Evolutionary conservation across 2,329 filamentous ascomycete species (phyloP).

Genomic region (Dothiorella sarmentorum): DNA sequence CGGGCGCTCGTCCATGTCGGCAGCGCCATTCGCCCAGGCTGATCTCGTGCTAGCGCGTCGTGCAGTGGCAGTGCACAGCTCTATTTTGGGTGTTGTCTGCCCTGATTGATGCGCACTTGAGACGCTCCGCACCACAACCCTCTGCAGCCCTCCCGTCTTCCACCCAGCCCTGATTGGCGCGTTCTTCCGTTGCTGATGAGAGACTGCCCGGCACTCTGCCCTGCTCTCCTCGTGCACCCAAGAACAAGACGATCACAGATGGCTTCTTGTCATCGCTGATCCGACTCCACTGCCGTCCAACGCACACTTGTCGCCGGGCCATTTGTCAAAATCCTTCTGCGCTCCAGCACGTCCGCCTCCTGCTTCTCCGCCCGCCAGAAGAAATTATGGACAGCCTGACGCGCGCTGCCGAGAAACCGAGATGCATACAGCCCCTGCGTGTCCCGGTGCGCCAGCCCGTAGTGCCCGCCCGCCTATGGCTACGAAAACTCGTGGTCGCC

Average conservation of each 20-base stretch:
- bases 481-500: neutral
- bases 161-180: conserved; percentile 3
- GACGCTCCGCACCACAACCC: neutral
- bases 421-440: conserved; percentile 1
- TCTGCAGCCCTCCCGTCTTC: conserved; percentile 3
- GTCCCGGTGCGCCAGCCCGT: too few species aligned
- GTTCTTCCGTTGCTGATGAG: neutral
- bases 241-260: neutral
- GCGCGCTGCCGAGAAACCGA: conserved; percentile 5
- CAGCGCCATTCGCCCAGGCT: conserved; percentile 8
- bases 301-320: neutral
- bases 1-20: neutral
- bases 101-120: conserved; percentile 14
- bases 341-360: neutral
- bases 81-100: conserved; percentile 11
- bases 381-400: conserved; percentile 15
- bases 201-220: neutral
- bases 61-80: conserved; percentile 13
- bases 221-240: neutral
- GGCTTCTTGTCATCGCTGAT: conserved; percentile 1
- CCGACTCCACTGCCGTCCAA: conserved; percentile 8
- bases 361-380: neutral
- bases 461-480: conserved; percentile 10
- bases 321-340: neutral
- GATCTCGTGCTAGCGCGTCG: conserved; percentile 13